A percentile compares a stretch with the other conserved stretches of the same genome.
Conservation (phyloP, 1,284 basidiomycete genomes). For the Neotropicomus parvogracilis region DNA sequence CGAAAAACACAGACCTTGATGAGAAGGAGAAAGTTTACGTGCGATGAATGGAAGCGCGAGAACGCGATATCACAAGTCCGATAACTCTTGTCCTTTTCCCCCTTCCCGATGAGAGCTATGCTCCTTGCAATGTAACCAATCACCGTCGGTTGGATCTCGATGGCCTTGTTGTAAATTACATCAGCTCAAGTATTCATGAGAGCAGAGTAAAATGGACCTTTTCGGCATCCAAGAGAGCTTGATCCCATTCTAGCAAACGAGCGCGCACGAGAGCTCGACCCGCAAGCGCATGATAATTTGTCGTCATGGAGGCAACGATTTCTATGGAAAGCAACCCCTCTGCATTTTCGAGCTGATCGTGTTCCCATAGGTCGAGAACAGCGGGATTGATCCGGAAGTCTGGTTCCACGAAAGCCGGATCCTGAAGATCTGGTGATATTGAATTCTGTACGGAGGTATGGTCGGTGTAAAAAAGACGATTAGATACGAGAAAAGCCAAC, state of each 20-base stretch:
- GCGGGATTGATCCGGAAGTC: not conserved
- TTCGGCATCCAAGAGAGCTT: not conserved
- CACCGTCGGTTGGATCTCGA: not conserved
- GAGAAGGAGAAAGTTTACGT: not conserved
- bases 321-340: not conserved
- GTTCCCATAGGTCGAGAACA: not conserved
- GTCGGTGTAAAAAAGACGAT: not conserved
- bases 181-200: not conserved
- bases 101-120: not conserved
- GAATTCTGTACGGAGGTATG: not conserved
- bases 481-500: not conserved
- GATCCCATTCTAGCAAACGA: not conserved
- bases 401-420: not conserved
- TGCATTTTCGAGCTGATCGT: not conserved
- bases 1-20: not conserved
- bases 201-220: not conserved
- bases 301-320: not conserved
- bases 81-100: not conserved
- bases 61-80: not conserved
- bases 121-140: not conserved
- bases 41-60: not conserved
- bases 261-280: not conserved
- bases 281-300: not conserved
- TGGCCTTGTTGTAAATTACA: not conserved
- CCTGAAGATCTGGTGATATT: not conserved